Evolutionary conservation across 495 filamentous ascomycete species (phyloP).

Genomic region (Penicillium alfredii): DNA sequence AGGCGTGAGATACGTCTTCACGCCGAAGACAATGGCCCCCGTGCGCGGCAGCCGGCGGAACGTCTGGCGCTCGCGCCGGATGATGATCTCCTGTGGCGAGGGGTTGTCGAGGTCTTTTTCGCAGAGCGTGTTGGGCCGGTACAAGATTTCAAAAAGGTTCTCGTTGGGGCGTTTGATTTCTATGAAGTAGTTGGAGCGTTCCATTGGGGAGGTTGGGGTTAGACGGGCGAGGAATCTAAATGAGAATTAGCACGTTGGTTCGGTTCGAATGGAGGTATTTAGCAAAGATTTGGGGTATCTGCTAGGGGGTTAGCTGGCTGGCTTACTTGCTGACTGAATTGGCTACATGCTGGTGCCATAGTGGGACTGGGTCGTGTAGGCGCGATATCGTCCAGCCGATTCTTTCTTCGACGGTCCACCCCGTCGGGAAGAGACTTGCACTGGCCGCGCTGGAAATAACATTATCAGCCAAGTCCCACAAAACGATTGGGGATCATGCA

Average conservation of each 20-base stretch:
- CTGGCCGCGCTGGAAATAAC: constrained; percentile 40
- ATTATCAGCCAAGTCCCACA: too few species aligned
- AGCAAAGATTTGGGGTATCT: not conserved
- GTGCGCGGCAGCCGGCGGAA: constrained; percentile 47
- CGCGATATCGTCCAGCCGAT: constrained; percentile 50
- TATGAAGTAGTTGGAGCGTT: constrained; percentile 50
- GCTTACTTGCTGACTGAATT: constrained; percentile 49
- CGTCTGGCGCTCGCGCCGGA: constrained; percentile 51
- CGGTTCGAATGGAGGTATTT: not conserved
- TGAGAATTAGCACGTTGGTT: constrained; percentile 1
- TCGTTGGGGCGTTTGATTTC: constrained; percentile 42
- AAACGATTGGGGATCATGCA: not conserved
- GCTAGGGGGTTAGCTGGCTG: too few species aligned
- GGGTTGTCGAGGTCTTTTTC: constrained; percentile 28
- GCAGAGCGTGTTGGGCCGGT: constrained; percentile 29
- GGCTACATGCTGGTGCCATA: constrained; percentile 49
- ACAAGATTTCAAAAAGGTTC: constrained; percentile 37
- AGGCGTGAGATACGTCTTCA: constrained; percentile 46
- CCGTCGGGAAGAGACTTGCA: constrained; percentile 52
- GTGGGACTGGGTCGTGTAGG: constrained; percentile 46
- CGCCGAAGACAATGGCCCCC: constrained; percentile 47
- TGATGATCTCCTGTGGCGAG: constrained; percentile 36
- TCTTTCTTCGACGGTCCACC: constrained; percentile 50
- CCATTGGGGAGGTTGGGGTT: constrained; percentile 43
- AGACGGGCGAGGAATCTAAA: constrained; percentile 45